Base-by-base conservation (phyloP, 768 basidiomycete genomes). In the Kwoniella dendrophila region DNA sequence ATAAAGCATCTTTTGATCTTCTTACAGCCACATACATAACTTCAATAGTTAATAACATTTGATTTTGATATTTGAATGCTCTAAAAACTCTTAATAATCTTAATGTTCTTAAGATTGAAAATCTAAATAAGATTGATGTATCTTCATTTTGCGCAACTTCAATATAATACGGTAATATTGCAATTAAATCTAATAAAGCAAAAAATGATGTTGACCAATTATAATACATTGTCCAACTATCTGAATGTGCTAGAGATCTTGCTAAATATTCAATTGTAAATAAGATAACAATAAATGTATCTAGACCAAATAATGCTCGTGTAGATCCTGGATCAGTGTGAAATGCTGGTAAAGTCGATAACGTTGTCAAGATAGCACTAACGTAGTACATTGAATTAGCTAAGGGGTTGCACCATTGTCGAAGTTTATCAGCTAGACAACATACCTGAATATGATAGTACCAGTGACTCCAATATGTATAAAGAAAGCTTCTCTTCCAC, bases 81-180 rank as follows among this genome's bases (percentile, higher is more conserved):
- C 90, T 82, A 80, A 95, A 96, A 6, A 94, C 91, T 22, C 92
- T 86, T 26, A 94, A 78, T 2, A 95, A 84, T 32, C 92, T 87
- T 78, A 94, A 93, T 80, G 91, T 92, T 38, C 92, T 84, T 34
- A 96, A 81, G 58, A 95, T 94, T 0, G 91, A 92, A 76, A 94
- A 96, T 18, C 92, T 84, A 79, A 94, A 95, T 55, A 92, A 82
- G 33, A 88, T 88, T 3, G 90, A 90, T 1, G 91, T 93, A 78
- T 96, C 92, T 80, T 92, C 89, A 36, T 85, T 86, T 11, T 93
- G 73, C 29, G 89, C 79, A 52, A 94, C 83, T 80, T 94, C 92
- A 55, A 95, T 85, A 76, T 92, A 94, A 73, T 92, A 94, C 2
- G 92, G 92, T 24, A 90, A 70, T 48, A 95, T 92, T 3, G 91